phyloP scores from a whole-genome alignment of 2,329 filamentous ascomycete species.

The Trichoderma cornu-damae region DNA sequence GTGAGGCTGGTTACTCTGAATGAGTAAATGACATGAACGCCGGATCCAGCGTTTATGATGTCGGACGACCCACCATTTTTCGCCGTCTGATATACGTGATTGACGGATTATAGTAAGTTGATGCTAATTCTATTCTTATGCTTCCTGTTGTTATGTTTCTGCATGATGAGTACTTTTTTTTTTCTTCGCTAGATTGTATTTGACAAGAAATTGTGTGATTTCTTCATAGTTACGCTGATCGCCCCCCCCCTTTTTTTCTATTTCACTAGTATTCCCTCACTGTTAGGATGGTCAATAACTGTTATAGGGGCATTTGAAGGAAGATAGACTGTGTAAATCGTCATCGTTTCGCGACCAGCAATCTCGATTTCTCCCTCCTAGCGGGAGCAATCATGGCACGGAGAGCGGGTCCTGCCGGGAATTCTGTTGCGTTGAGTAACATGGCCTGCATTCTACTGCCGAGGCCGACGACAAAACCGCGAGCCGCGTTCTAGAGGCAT shows the following conservation, averaged over 20 bases:
- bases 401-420: too few relatives aligned
- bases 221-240: conserved; percentile 31
- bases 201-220: conserved; percentile 38
- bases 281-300: neutral
- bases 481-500: too few relatives aligned
- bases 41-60: neutral
- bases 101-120: neutral
- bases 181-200: conserved; percentile 46
- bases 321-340: neutral
- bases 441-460: too few relatives aligned
- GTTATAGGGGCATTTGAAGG: neutral
- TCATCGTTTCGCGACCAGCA: too few relatives aligned
- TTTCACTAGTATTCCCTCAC: neutral
- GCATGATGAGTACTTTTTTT: conserved; percentile 39
- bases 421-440: too few relatives aligned
- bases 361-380: too few relatives aligned
- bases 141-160: conserved; percentile 11
- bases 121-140: conserved; percentile 19
- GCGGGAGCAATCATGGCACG: too few relatives aligned
- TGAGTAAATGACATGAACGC: neutral
- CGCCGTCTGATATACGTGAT: neutral
- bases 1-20: neutral
- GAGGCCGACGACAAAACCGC: too few relatives aligned
- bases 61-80: neutral
- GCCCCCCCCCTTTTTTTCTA: neutral